Conservation (phyloP, 2,329 filamentous ascomycete genomes). For the Teratosphaeria pseudoeucalypti region DNA sequence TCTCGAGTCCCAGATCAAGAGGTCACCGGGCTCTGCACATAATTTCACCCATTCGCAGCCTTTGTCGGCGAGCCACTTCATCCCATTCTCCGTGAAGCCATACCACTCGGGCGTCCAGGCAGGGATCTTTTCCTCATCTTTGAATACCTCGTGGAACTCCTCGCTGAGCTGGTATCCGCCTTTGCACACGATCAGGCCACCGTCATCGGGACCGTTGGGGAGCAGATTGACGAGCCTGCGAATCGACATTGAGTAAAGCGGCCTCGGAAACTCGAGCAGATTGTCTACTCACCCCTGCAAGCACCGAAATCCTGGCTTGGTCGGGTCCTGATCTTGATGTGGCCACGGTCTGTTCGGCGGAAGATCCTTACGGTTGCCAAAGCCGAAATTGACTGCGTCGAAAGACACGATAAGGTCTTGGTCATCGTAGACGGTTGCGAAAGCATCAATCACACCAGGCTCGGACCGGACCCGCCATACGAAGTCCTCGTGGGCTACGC, state of each 20-base stretch:
- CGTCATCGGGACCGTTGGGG: constrained; percentile 28
- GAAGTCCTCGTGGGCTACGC: constrained; percentile 39
- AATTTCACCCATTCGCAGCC: constrained; percentile 11
- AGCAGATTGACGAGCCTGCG: constrained; percentile 35
- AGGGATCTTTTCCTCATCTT: constrained; percentile 19
- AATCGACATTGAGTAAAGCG: not conserved
- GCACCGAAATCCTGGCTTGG: constrained; percentile 39
- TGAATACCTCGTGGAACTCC: constrained; percentile 23
- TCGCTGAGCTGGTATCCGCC: constrained; percentile 23
- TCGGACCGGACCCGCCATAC: constrained; percentile 41
- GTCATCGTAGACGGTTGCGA: constrained; percentile 38
- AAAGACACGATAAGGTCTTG: constrained; percentile 41
- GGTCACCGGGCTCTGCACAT: constrained; percentile 9
- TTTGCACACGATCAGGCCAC: constrained; percentile 27
- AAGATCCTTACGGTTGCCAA: constrained; percentile 32
- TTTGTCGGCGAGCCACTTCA: constrained; percentile 14
- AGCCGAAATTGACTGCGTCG: constrained; percentile 37
- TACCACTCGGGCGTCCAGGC: constrained; percentile 24
- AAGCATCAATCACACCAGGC: constrained; percentile 36
- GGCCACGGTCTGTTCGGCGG: constrained; percentile 35
- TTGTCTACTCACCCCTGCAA: constrained; percentile 31
- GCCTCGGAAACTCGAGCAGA: not conserved
- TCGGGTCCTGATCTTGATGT: constrained; percentile 38
- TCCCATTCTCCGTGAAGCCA: constrained; percentile 19
- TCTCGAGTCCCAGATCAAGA: constrained; percentile 13